Percentiles rank a stretch among this genome's conserved stretches.
Evolutionary conservation across 495 filamentous ascomycete species (phyloP).

Genomic region (Podospora anserina): DNA sequence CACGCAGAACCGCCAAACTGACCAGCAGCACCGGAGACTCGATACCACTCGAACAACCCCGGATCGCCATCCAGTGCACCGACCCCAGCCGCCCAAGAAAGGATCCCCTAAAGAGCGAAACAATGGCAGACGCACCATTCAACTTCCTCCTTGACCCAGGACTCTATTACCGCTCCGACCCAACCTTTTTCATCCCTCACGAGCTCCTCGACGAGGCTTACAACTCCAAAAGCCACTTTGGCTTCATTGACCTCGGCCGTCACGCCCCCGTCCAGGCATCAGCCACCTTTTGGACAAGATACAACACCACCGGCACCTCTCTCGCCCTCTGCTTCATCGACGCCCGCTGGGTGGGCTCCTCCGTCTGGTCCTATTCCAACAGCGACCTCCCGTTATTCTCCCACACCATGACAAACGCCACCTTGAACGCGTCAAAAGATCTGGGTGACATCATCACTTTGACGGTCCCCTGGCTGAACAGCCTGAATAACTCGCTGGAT

Average conservation of each 20-base stretch:
- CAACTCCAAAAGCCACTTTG: not conserved
- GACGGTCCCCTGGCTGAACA: not conserved
- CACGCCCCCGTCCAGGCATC: not conserved
- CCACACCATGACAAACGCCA: not conserved
- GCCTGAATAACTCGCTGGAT: not conserved
- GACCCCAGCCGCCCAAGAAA: too few species aligned
- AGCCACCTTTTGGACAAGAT: not conserved
- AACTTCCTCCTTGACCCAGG: too few species aligned
- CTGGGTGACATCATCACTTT: not conserved
- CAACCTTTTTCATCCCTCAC: not conserved
- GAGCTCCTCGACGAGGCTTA: not conserved
- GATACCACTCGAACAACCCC: too few species aligned
- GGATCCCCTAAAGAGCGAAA: too few species aligned
- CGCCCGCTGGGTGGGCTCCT: conserved; percentile 8
- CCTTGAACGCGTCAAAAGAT: not conserved
- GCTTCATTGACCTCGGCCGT: not conserved
- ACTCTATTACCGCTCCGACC: not conserved
- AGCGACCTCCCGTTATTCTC: not conserved
- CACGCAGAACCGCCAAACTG: too few species aligned
- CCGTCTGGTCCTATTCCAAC: conserved; percentile 1
- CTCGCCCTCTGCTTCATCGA: conserved; percentile 1
- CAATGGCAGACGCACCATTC: too few species aligned
- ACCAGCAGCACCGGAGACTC: too few species aligned
- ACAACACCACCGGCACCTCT: not conserved
- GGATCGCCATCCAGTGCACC: too few species aligned